Conservation (phyloP, 2,329 filamentous ascomycete genomes). For the Pyrenophora tritici-repentis region DNA sequence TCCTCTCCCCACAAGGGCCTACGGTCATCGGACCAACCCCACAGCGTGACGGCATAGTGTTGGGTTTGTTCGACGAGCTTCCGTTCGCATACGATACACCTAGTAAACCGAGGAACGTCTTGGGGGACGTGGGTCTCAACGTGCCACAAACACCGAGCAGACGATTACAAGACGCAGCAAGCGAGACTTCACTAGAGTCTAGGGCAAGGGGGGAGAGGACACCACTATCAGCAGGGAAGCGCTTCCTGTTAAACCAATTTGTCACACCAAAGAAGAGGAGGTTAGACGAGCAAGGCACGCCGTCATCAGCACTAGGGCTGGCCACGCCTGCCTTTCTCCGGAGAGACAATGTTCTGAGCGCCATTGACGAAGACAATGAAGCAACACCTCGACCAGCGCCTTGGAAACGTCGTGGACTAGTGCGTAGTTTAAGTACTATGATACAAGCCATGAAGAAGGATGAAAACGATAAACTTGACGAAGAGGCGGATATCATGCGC, state of each 20-base stretch:
- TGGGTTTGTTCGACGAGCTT: conserved; percentile 77
- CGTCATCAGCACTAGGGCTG: conserved; percentile 52
- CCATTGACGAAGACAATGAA: conserved; percentile 61
- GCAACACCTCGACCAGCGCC: conserved; percentile 43
- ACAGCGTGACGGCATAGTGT: conserved; percentile 75
- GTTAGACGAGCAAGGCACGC: conserved; percentile 46
- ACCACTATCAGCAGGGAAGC: conserved; percentile 62
- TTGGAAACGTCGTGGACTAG: conserved; percentile 56
- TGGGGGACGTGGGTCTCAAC: conserved; percentile 39
- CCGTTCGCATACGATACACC: conserved; percentile 54
- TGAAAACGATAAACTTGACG: conserved; percentile 59
- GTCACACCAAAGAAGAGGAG: conserved; percentile 62
- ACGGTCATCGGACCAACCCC: conserved; percentile 72
- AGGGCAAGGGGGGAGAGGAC: conserved; percentile 49
- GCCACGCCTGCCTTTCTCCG: conserved; percentile 74
- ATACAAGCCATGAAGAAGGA: conserved; percentile 72
- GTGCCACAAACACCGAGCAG: conserved; percentile 49
- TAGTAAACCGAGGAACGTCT: conserved; percentile 40
- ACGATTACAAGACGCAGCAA: conserved; percentile 27
- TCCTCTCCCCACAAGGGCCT: conserved; percentile 40
- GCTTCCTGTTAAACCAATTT: conserved; percentile 66
- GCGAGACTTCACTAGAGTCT: conserved; percentile 36
- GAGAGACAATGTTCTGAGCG: conserved; percentile 56
- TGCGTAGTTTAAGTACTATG: conserved; percentile 73
- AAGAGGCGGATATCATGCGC: conserved; percentile 74